Evolutionary conservation across 768 basidiomycete species (phyloP), one percentile per base, ranked within the genome.

Genomic region (Pholiota microspora): DNA sequence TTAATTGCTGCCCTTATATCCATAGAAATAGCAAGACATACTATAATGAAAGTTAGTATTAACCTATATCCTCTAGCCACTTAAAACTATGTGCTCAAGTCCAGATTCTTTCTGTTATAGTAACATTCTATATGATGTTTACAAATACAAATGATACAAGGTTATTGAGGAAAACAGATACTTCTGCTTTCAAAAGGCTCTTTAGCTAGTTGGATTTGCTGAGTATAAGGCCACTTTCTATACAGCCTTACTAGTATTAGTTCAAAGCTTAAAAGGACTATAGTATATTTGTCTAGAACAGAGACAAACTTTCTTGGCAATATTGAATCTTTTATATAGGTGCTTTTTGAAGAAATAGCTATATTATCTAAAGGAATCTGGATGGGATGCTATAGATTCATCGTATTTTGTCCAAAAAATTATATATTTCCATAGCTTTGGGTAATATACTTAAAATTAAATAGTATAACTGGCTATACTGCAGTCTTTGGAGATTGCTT

Each of bases 381-480:
- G 71, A 68, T 67, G 2, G 66, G 69, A 70, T 67, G 65, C 69
- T 7, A 1, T 71, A 8, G 51, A 64, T n/a, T 61, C 59, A 21
- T 46, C 59, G 1, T 66, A 66, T 67, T 34, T 34, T 34, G 10
- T 34, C 32, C 32, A 34, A 9, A 34, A 9, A 9, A n/a, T 34
- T 15, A 3, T 34, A 15, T 15, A 34, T 34, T 35, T 57, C 54
- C 16, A 59, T 66, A 55, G 57, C 47, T 8, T 51, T 63, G 13
- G 71, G 70, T 13, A 71, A 71, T 59, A 70, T 68, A 68, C 57
- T 69, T 24, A 8, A 73, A 73, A 46, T 28, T 68, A 15, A 68
- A 63, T 67, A 64, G 68, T 2, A 65, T 68, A 62, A 54, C 62
- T 16, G 68, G 69, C 1, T 64, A 67, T 44, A 48, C 58, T 18